These are phyloP conservation scores for Lonicera japonica DNA, from an alignment of 129 eudicot genomes.

Conservation along the genomic window DNA sequence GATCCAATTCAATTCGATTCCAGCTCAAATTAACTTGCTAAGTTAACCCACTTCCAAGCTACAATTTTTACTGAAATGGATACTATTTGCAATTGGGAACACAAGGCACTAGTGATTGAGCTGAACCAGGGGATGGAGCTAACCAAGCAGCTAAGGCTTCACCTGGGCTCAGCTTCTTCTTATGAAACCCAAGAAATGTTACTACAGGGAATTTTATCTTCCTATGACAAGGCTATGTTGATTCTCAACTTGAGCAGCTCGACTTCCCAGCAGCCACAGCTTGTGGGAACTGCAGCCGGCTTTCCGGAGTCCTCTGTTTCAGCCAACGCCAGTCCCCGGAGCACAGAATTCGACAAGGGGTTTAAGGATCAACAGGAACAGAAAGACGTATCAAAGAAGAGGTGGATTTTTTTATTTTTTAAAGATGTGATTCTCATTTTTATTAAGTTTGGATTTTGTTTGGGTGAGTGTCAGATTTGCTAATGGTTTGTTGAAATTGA, in stretches of 20 bases:
- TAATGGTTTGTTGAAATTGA: neutral
- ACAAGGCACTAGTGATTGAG: constrained; percentile 40
- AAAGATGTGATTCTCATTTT: neutral
- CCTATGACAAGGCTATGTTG: constrained; percentile 54
- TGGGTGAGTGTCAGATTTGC: neutral
- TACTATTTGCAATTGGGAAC: constrained; percentile 29
- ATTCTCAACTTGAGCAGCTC: constrained; percentile 44
- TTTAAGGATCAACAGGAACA: constrained; percentile 24
- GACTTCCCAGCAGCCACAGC: constrained; percentile 32
- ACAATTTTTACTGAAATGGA: constrained; percentile 31
- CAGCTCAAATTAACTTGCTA: too few relatives aligned
- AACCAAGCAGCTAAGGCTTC: constrained; percentile 48
- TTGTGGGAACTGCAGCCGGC: constrained; percentile 5
- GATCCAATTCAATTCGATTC: too few relatives aligned
- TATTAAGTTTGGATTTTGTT: neutral
- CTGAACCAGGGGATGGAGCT: constrained; percentile 62
- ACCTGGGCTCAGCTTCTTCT: constrained; percentile 35
- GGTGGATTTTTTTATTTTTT: constrained; percentile 27
- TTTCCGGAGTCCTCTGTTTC: constrained; percentile 42
- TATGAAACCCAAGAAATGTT: constrained; percentile 34
- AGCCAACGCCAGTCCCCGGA: constrained; percentile 36
- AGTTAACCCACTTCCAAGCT: neutral
- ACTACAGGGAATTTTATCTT: constrained; percentile 45
- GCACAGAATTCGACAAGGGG: constrained; percentile 22
- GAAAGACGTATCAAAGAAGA: constrained; percentile 43